Base-by-base conservation (phyloP, 805 yeast genomes). In the Tetrapisispora pingtungensis region DNA sequence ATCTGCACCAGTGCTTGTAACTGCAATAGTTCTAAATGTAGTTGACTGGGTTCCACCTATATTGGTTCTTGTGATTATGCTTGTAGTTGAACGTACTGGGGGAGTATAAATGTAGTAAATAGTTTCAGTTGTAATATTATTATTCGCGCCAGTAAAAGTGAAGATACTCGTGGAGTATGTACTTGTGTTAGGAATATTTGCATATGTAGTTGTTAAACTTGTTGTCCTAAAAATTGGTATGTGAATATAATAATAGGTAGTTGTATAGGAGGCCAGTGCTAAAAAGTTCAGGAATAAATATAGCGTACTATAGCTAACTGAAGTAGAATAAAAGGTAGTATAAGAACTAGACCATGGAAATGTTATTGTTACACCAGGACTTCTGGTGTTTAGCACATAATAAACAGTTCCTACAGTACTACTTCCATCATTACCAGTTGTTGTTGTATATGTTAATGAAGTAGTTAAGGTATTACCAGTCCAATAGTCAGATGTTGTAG, bases 31-130 rank as follows among this genome's bases (percentile, higher is more conserved):
- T 19, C 28, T 30, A n/a, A 19, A 38, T 7, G 41, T 38, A 3
- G 41, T 26, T 2, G 28, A 26, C 8, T 26, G 15, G 3, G 34
- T 14, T 12, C 41, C 41, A 10, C 27, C 35, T 7, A 38, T 30
- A 20, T 38, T 27, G 4, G 33, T 31, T 38, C 28, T 20, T 2
- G 41, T 38, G 12, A 12, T 18, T 13, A 27, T 31, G 4, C 22
- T 31, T 2, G 15, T 19, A 6, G 28, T 19, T 19, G 35, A 7
- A 5, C 18, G 17, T 20, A 20, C 17, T 10, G 33, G 24, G 15
- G 54, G 52, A 6, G 50, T 46, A 18, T 45, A 44, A 32, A 50
- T 39, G 19, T 38, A 39, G 24, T 44, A 50, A 22, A 46, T 36
- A 1, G 54, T 50, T 34, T 45, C 39, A 20, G 46, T 45, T n/a